phyloP scores from a whole-genome alignment of 495 filamentous ascomycete genomes.

The Annulohypoxylon stygium region DNA sequence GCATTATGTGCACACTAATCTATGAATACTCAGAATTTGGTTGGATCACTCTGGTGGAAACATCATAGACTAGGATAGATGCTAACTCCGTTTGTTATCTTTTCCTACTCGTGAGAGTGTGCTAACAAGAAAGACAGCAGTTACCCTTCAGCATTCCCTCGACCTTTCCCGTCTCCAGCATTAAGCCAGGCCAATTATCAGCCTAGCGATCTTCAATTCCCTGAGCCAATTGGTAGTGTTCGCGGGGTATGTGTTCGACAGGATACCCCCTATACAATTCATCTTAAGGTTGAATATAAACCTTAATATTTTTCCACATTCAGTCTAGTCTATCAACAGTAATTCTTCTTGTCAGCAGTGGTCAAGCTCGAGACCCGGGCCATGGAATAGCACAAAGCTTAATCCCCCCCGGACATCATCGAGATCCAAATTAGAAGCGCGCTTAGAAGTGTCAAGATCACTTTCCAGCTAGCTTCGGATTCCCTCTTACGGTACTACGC shows the following conservation, averaged over 20 bases:
- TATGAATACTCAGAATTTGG: neutral
- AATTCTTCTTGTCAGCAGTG: slow-evolving; percentile 7
- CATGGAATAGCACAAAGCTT: slow-evolving; percentile 20
- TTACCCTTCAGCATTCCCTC: neutral
- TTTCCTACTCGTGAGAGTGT: too few relatives aligned
- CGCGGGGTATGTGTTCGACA: neutral
- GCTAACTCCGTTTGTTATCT: slow-evolving; percentile 8
- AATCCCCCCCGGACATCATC: slow-evolving; percentile 4
- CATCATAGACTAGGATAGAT: neutral
- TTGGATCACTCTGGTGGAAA: neutral
- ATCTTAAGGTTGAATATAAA: slow-evolving; percentile 17
- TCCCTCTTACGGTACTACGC: neutral
- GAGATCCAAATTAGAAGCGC: neutral
- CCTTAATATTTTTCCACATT: neutral
- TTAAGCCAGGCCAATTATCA: neutral
- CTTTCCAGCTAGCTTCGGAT: neutral
- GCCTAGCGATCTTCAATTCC: neutral
- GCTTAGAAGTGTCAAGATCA: slow-evolving; percentile 1
- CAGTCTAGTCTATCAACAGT: neutral
- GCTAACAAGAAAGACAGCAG: too few relatives aligned
- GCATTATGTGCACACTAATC: neutral
- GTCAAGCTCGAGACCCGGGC: neutral
- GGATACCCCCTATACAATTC: neutral
- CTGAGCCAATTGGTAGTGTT: neutral
- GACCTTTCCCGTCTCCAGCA: neutral